Evolutionary conservation across 805 yeast species (phyloP).

Genomic region (Zygotorulaspora florentina): DNA sequence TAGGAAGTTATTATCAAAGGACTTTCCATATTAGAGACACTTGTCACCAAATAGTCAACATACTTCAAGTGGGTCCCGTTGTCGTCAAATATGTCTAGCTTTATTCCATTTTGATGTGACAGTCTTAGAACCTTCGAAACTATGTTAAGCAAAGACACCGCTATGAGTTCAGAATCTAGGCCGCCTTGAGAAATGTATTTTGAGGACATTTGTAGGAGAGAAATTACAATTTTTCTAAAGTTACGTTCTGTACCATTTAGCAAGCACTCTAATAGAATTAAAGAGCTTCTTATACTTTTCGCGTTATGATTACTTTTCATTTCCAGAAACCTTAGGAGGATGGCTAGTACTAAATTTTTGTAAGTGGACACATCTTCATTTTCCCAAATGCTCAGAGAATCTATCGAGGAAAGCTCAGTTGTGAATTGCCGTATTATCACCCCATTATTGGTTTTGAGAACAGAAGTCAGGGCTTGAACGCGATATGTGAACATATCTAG

Average conservation of each 20-base stretch:
- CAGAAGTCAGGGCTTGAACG: conserved; percentile 47
- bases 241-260: conserved; percentile 56
- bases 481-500: conserved; percentile 60
- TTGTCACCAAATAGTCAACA: conserved; percentile 46
- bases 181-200: conserved; percentile 24
- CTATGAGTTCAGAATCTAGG: conserved; percentile 30
- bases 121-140: conserved; percentile 32
- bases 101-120: conserved; percentile 32
- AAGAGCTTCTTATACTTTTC: conserved; percentile 40
- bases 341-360: conserved; percentile 48
- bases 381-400: conserved; percentile 32
- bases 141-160: conserved; percentile 32
- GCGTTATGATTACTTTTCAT: conserved; percentile 33
- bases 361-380: conserved; percentile 52
- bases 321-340: conserved; percentile 45
- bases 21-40: conserved; percentile 44
- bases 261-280: conserved; percentile 44
- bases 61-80: conserved; percentile 31
- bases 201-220: conserved; percentile 38
- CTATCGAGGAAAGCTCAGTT: conserved; percentile 56
- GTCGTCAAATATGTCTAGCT: conserved; percentile 32
- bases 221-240: conserved; percentile 44
- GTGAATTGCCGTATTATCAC: conserved; percentile 46
- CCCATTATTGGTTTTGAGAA: conserved; percentile 46
- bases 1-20: conserved; percentile 35